Conservation (phyloP, 805 yeast genomes). For the Scheffersomyces spartinae region DNA sequence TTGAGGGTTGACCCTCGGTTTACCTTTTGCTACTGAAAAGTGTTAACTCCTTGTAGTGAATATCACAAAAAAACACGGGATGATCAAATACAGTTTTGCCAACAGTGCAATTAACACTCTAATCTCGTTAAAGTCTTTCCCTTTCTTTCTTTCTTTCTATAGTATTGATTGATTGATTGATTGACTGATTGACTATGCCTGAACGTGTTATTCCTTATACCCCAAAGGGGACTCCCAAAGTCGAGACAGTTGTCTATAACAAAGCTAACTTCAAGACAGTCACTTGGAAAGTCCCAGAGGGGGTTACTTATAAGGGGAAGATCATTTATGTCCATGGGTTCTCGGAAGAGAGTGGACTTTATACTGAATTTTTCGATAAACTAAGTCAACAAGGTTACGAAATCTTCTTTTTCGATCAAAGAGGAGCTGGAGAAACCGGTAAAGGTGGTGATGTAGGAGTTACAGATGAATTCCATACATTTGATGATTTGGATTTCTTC, state of each 20-base stretch:
- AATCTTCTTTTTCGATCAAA: conserved; percentile 57
- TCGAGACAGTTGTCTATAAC: conserved; percentile 19
- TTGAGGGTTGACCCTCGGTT: no score
- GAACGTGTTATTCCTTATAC: conserved; percentile 26
- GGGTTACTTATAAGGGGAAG: conserved; percentile 34
- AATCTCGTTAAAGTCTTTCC: no score
- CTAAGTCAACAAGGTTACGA: conserved; percentile 47
- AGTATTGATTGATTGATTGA: no score
- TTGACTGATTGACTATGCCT: no score
- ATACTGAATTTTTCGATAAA: conserved; percentile 41
- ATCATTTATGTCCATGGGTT: conserved; percentile 62
- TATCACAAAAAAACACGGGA: no score
- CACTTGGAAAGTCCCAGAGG: conserved; percentile 27
- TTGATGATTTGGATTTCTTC: conserved; percentile 50
- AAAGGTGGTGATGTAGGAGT: conserved; percentile 41
- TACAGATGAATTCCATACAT: conserved; percentile 45
- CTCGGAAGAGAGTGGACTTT: conserved; percentile 42
- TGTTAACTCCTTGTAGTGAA: no score
- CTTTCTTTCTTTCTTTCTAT: no score
- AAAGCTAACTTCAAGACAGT: conserved; percentile 31
- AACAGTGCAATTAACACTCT: no score
- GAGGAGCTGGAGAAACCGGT: conserved; percentile 65
- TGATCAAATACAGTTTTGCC: no score
- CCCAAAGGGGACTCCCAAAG: conserved; percentile 17
- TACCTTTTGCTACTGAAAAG: no score